Evolutionary conservation across 768 basidiomycete genomes (phyloP).

Genomic region (Lentinula edodes): DNA sequence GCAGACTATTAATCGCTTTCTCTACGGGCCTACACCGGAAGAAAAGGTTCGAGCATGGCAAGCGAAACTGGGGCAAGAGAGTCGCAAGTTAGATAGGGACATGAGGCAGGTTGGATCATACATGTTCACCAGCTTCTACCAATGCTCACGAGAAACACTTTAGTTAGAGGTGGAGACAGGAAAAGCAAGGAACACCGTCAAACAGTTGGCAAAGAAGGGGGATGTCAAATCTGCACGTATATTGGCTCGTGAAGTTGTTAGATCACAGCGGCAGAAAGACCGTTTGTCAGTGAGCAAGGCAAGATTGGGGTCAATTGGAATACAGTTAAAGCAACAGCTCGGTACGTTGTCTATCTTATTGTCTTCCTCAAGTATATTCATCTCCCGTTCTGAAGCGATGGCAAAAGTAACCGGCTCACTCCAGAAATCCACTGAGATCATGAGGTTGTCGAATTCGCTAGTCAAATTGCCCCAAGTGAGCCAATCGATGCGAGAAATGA

Average conservation of each 20-base stretch:
- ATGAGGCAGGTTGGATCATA: constrained; percentile 78
- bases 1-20: constrained; percentile 86
- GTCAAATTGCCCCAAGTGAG: constrained; percentile 90
- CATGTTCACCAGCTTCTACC: constrained; percentile 9
- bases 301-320: constrained; percentile 81
- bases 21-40: constrained; percentile 96
- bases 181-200: constrained; percentile 78
- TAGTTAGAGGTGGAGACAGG: constrained; percentile 79
- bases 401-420: constrained; percentile 95
- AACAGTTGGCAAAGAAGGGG: constrained; percentile 85
- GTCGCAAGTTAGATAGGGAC: constrained; percentile 84
- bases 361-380: neutral
- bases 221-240: constrained; percentile 91
- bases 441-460: constrained; percentile 94
- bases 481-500: constrained; percentile 94
- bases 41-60: constrained; percentile 94
- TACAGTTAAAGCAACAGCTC: constrained; percentile 86
- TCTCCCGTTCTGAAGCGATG: constrained; percentile 57
- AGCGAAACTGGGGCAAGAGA: constrained; percentile 73
- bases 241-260: constrained; percentile 89
- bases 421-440: constrained; percentile 97
- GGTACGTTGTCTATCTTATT: constrained; percentile 45
- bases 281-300: constrained; percentile 91
- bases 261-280: constrained; percentile 93
- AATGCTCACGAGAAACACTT: constrained; percentile 6